phyloP scores from a whole-genome alignment of 192 early-diverging fungal species.

The Coemansia sp. region DNA sequence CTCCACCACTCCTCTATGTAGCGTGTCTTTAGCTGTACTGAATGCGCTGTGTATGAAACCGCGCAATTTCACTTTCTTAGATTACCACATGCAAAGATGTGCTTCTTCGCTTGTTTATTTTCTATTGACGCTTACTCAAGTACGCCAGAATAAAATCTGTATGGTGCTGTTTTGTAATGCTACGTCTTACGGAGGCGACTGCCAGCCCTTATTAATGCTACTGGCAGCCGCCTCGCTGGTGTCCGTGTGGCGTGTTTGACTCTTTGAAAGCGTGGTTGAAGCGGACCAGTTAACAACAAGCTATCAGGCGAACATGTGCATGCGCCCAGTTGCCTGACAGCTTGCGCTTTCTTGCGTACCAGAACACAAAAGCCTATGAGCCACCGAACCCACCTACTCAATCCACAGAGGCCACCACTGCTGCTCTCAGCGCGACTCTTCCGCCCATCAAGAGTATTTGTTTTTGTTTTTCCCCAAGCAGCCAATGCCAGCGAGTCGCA shows the following conservation, averaged over 20 bases:
- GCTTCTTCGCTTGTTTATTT: background rate
- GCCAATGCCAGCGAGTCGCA: slow-evolving; percentile 13
- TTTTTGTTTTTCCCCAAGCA: slow-evolving; percentile 25
- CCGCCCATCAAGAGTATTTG: slow-evolving; percentile 23
- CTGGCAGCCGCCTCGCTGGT: background rate
- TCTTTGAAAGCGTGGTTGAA: background rate
- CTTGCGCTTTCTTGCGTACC: background rate
- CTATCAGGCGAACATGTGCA: too few relatives aligned
- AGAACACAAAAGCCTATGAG: background rate
- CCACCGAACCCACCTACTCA: background rate
- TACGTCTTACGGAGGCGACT: background rate
- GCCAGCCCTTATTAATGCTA: background rate
- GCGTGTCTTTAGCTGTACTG: background rate
- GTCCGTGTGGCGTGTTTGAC: background rate
- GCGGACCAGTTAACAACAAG: background rate
- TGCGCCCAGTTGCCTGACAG: background rate
- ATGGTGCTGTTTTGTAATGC: slow-evolving; percentile 3
- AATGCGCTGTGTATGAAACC: background rate
- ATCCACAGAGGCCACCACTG: background rate
- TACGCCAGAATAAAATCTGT: background rate
- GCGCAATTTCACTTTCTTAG: background rate
- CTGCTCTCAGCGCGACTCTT: slow-evolving; percentile 4
- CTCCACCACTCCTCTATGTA: background rate
- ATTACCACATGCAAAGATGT: background rate
- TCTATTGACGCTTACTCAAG: background rate